Conservation (phyloP, 2,329 filamentous ascomycete species). For the Pestalotiopsis sp. region DNA sequence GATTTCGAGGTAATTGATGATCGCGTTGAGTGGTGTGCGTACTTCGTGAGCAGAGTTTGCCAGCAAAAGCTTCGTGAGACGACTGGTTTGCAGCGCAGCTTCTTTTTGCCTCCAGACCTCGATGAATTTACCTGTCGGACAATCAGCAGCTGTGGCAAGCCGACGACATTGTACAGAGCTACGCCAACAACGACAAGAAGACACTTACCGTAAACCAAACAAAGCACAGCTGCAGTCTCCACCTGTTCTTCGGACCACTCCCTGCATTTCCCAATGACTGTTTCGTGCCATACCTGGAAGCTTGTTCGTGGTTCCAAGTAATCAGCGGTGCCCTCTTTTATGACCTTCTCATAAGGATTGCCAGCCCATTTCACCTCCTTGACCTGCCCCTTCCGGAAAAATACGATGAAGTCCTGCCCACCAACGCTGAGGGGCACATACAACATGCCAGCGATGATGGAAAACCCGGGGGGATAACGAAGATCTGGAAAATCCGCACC, state of each 20-base stretch:
- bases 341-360: constrained; percentile 79
- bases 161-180: not conserved
- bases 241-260: constrained; percentile 90
- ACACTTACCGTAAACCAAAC: constrained; percentile 75
- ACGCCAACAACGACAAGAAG: not conserved
- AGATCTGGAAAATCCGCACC: constrained; percentile 77
- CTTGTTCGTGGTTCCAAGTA: constrained; percentile 78
- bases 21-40: constrained; percentile 85
- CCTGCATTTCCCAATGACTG: constrained; percentile 75
- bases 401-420: constrained; percentile 84
- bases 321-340: constrained; percentile 70
- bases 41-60: constrained; percentile 93
- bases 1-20: constrained; percentile 93
- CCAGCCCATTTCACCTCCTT: constrained; percentile 83
- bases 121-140: constrained; percentile 66
- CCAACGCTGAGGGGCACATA: constrained; percentile 77
- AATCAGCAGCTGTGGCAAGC: not conserved
- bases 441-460: constrained; percentile 73
- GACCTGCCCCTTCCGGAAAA: constrained; percentile 77
- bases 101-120: constrained; percentile 94
- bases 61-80: constrained; percentile 74
- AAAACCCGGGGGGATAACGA: constrained; percentile 76
- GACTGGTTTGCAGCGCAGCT: constrained; percentile 76
- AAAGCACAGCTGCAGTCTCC: constrained; percentile 84
- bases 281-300: constrained; percentile 81